phyloP scores from a whole-genome alignment of 345 rosid genomes.

The Limnanthes douglasii region DNA sequence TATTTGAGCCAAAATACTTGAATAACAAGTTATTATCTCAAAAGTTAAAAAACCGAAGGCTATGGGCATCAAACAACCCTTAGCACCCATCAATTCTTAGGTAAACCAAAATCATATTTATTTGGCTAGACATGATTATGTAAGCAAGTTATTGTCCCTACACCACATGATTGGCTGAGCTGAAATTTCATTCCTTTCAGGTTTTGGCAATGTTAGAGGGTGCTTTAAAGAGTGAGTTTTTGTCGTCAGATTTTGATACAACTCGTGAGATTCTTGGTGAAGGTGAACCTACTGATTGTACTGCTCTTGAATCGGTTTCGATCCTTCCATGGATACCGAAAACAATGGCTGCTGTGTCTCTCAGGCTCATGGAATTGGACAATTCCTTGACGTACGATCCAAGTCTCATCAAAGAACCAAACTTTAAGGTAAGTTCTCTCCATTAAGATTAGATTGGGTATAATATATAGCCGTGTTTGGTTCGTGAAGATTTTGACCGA shows the following conservation, averaged over 20 bases:
- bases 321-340: conserved; percentile 73
- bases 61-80: too few relatives aligned
- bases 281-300: conserved; percentile 6
- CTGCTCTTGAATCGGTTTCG: conserved; percentile 11
- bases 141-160: not conserved
- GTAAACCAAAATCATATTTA: not conserved
- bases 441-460: too few relatives aligned
- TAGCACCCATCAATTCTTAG: too few relatives aligned
- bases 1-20: too few relatives aligned
- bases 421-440: too few relatives aligned
- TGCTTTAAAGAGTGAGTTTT: conserved; percentile 37
- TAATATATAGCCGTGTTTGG: too few relatives aligned
- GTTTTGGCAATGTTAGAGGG: conserved; percentile 44
- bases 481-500: too few relatives aligned
- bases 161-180: too few relatives aligned
- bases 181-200: conserved; percentile 23
- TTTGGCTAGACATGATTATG: not conserved
- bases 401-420: too few relatives aligned
- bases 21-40: not conserved
- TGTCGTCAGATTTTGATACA: conserved; percentile 55
- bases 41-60: too few relatives aligned
- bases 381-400: conserved; percentile 37
- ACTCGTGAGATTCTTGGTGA: conserved; percentile 38
- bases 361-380: conserved; percentile 60
- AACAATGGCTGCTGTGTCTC: conserved; percentile 59